Evolutionary conservation across 495 filamentous ascomycete species (phyloP).

Genomic region (Aspergillus heteromorphus): DNA sequence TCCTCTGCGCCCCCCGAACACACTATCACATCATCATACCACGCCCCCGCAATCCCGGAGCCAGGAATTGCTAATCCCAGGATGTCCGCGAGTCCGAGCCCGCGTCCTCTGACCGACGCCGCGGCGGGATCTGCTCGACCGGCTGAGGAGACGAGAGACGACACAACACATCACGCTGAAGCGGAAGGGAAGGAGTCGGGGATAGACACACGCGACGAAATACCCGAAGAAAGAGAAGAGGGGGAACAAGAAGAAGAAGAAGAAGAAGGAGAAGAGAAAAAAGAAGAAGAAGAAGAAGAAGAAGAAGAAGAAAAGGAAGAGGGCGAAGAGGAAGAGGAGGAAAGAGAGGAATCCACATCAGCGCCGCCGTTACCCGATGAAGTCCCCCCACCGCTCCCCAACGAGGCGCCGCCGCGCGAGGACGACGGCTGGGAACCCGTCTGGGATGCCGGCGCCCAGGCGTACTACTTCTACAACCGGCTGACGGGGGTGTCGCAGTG

Average conservation of each 20-base stretch:
- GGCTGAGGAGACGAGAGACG: no score
- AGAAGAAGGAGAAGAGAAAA: slow-evolving; percentile 12
- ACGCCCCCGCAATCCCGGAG: no score
- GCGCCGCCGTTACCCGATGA: slow-evolving; percentile 50
- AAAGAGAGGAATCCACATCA: slow-evolving; percentile 14
- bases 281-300: slow-evolving; percentile 12
- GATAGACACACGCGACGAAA: not conserved
- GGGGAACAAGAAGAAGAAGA: slow-evolving; percentile 3
- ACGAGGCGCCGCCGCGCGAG: slow-evolving; percentile 48
- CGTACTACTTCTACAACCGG: slow-evolving; percentile 89
- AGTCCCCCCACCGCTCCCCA: slow-evolving; percentile 45
- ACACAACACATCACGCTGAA: no score
- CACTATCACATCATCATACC: not conserved
- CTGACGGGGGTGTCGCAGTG: slow-evolving; percentile 73
- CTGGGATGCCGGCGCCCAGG: slow-evolving; percentile 66
- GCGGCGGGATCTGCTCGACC: no score
- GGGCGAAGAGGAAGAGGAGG: slow-evolving; percentile 15
- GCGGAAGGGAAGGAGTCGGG: not conserved
- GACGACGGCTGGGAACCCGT: slow-evolving; percentile 88
- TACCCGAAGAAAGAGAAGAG: not conserved
- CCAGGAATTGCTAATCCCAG: not conserved
- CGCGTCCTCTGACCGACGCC: not conserved
- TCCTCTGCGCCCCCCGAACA: not conserved
- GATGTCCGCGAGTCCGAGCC: not conserved
- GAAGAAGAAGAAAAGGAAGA: slow-evolving; percentile 14